Evolutionary conservation across 768 basidiomycete genomes (phyloP).

Genomic region (Nevesoporus exiguus): DNA sequence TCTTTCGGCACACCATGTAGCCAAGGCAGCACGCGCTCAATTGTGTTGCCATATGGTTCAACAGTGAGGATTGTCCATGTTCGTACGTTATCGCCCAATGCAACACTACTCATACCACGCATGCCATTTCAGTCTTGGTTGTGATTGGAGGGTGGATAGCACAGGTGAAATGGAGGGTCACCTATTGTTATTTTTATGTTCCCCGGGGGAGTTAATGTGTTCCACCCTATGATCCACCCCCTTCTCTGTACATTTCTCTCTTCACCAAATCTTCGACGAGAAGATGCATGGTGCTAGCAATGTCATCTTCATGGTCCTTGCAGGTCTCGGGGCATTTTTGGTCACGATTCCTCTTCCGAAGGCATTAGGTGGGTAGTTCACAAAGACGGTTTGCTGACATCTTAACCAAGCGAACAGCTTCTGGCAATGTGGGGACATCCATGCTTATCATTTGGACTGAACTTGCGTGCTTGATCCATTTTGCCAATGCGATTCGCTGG

Average conservation of each 20-base stretch:
- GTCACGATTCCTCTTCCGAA: constrained; percentile 46
- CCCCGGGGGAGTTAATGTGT: not conserved
- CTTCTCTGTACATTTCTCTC: not conserved
- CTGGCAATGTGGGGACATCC: constrained; percentile 33
- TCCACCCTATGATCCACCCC: not conserved
- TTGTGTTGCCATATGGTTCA: not conserved
- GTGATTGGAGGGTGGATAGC: not conserved
- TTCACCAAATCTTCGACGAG: not conserved
- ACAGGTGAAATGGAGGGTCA: not conserved
- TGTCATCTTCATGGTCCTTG: constrained; percentile 28
- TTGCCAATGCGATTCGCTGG: constrained; percentile 41
- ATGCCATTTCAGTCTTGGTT: not conserved
- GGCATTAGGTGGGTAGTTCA: constrained; percentile 46
- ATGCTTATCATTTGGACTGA: constrained; percentile 34
- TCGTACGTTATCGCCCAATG: not conserved
- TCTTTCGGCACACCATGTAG: not conserved
- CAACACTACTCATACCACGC: not conserved
- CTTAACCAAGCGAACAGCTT: constrained; percentile 6
- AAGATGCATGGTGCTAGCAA: constrained; percentile 8
- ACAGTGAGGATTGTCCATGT: not conserved
- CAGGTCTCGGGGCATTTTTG: constrained; percentile 40
- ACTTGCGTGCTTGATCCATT: constrained; percentile 21
- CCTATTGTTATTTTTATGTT: not conserved
- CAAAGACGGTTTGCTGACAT: not conserved
- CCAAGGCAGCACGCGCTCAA: not conserved